Conservation (phyloP, 208 protist species). For the Leishmania mexicana region DNA sequence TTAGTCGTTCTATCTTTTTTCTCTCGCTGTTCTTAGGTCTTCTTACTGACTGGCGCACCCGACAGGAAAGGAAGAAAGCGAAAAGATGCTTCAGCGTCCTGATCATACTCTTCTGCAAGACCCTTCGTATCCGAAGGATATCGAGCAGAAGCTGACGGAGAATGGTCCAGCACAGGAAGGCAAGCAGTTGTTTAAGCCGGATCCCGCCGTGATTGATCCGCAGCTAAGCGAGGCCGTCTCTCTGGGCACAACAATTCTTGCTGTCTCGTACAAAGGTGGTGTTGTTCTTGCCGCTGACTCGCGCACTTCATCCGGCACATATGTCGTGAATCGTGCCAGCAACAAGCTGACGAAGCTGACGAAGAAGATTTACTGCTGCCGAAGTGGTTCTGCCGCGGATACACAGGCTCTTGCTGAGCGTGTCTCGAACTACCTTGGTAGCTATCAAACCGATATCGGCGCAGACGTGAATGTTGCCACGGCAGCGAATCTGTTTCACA, state of each 20-base stretch:
- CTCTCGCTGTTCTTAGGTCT: neutral
- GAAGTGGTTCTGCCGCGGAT: constrained; percentile 98
- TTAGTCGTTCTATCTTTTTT: neutral
- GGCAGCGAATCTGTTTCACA: constrained; percentile 96
- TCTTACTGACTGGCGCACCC: neutral
- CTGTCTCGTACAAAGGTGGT: constrained; percentile 96
- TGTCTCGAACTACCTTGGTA: constrained; percentile 92
- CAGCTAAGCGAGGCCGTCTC: constrained; percentile 87
- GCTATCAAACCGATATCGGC: constrained; percentile 92
- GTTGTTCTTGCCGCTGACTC: constrained; percentile 98
- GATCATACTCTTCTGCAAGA: constrained; percentile 73
- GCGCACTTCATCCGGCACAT: constrained; percentile 96
- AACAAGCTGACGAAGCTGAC: constrained; percentile 98
- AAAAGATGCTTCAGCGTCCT: constrained; percentile 76
- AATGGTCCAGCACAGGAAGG: constrained; percentile 72
- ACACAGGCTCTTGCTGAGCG: constrained; percentile 97
- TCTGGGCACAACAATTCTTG: constrained; percentile 98
- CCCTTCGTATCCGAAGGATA: constrained; percentile 69
- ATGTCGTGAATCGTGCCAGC: constrained; percentile 97
- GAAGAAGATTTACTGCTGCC: constrained; percentile 97
- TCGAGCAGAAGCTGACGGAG: constrained; percentile 40
- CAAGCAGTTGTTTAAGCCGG: constrained; percentile 70
- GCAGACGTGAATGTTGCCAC: constrained; percentile 91
- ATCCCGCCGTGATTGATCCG: constrained; percentile 80
- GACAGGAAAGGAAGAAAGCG: neutral